These are phyloP conservation scores for Naganishia kalamii DNA, from an alignment of 768 basidiomycete species.

Conservation along the genomic window DNA sequence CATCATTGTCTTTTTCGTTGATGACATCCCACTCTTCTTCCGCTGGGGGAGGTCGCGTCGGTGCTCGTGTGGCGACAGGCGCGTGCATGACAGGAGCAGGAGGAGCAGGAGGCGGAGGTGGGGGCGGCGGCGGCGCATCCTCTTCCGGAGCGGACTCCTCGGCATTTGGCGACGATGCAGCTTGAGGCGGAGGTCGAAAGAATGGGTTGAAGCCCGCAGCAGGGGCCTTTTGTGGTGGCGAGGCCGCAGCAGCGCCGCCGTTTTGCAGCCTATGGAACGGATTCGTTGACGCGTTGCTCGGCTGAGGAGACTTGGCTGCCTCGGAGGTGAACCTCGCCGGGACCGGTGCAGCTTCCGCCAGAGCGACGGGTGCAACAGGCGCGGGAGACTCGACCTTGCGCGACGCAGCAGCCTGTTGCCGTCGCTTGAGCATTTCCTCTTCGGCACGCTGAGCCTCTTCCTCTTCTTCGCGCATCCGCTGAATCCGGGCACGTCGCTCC, in stretches of 20 bases:
- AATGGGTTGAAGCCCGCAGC: constrained; percentile 63
- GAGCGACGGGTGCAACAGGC: constrained; percentile 18
- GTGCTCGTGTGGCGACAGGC: constrained; percentile 48
- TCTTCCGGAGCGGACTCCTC: constrained; percentile 45
- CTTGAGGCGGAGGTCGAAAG: constrained; percentile 49
- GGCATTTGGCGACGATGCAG: not conserved
- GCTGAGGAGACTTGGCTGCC: constrained; percentile 35
- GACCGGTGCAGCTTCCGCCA: constrained; percentile 21
- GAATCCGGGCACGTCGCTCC: constrained; percentile 56
- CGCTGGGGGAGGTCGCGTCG: constrained; percentile 25
- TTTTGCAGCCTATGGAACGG: constrained; percentile 38
- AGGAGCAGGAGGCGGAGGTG: constrained; percentile 19
- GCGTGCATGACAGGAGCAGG: constrained; percentile 28
- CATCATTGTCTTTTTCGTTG: constrained; percentile 56
- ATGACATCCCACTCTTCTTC: constrained; percentile 85
- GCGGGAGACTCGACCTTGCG: constrained; percentile 32
- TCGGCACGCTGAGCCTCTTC: constrained; percentile 59
- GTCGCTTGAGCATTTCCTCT: constrained; percentile 44
- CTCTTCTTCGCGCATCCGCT: constrained; percentile 61
- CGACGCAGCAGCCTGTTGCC: constrained; percentile 24
- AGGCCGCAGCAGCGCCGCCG: constrained; percentile 26
- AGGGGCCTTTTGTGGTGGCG: constrained; percentile 46
- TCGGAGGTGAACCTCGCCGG: constrained; percentile 46
- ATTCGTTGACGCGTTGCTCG: constrained; percentile 31
- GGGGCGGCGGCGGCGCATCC: constrained; percentile 28